phyloP scores from a whole-genome alignment of 75 land plant species.

The Sequoia sempervirens region DNA sequence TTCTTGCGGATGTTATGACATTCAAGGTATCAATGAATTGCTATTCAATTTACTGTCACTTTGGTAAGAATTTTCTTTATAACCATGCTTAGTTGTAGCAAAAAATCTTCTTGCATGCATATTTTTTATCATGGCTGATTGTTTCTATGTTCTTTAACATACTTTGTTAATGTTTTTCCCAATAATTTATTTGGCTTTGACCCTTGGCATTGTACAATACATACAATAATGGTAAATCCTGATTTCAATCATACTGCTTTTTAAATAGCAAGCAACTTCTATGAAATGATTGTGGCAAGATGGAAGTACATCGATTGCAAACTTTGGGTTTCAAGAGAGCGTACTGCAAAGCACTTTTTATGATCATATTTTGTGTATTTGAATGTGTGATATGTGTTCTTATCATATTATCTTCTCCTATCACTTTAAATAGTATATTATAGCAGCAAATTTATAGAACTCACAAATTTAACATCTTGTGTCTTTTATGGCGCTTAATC shows the following conservation, averaged over 20 bases:
- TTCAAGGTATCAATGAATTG: conserved; percentile 47
- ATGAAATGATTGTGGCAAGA: not conserved
- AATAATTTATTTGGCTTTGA: not conserved
- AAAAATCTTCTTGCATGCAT: not conserved
- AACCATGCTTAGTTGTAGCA: not conserved
- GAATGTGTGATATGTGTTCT: not conserved
- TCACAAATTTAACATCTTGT: not conserved
- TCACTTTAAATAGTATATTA: not conserved
- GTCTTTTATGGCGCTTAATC: not conserved
- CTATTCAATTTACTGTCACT: not conserved
- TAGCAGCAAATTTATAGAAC: not conserved
- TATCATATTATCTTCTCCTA: not conserved
- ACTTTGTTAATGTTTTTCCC: no score
- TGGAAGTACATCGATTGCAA: not conserved
- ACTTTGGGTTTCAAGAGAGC: not conserved
- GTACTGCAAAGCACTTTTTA: no score
- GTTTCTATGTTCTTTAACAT: not conserved
- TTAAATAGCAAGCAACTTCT: not conserved
- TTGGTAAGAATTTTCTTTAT: not conserved
- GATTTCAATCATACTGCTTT: not conserved
- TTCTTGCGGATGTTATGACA: conserved; percentile 94
- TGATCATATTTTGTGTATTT: no score
- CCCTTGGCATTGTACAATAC: not conserved
- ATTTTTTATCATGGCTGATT: not conserved
- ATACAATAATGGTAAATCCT: not conserved